These are phyloP conservation scores for Cucurbita pepo DNA, from an alignment of 306 rosid species.

Conservation along the genomic window DNA sequence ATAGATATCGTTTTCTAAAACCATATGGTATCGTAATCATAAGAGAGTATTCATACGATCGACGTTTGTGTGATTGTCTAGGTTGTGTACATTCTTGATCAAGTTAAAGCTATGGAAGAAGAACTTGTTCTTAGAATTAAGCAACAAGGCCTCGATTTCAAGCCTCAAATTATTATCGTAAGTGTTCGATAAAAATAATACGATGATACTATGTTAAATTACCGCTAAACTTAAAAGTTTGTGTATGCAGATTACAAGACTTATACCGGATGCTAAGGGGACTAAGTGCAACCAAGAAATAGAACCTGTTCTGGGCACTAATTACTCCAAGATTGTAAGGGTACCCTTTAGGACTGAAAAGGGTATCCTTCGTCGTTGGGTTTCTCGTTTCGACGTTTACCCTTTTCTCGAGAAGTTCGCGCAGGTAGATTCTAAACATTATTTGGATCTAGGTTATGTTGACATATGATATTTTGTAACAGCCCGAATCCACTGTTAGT, in stretches of 20 bases:
- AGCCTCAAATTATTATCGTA: constrained; percentile 84
- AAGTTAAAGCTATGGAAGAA: constrained; percentile 76
- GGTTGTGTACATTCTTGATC: constrained; percentile 91
- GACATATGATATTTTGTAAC: background rate
- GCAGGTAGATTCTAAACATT: constrained; percentile 26
- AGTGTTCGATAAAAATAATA: constrained; percentile 8
- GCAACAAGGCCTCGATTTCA: constrained; percentile 57
- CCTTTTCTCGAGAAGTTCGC: constrained; percentile 78
- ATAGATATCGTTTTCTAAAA: background rate
- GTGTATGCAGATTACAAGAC: constrained; percentile 47
- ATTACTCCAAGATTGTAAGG: constrained; percentile 59
- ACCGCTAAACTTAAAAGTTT: background rate
- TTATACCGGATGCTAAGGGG: constrained; percentile 79
- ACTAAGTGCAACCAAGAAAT: constrained; percentile 71
- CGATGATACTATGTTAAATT: background rate
- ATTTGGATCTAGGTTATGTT: background rate
- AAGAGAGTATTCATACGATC: background rate
- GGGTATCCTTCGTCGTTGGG: constrained; percentile 54
- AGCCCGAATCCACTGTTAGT: too few relatives aligned
- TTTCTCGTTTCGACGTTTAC: constrained; percentile 83
- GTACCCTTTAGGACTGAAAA: constrained; percentile 63
- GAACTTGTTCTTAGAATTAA: constrained; percentile 57
- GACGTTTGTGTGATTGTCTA: background rate
- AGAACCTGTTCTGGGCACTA: constrained; percentile 60
- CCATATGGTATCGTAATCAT: background rate